Percentiles rank a stretch among this genome's conserved stretches.
phyloP scores from a whole-genome alignment of 768 basidiomycete genomes.

The Tylopilus rubrobrunneus region DNA sequence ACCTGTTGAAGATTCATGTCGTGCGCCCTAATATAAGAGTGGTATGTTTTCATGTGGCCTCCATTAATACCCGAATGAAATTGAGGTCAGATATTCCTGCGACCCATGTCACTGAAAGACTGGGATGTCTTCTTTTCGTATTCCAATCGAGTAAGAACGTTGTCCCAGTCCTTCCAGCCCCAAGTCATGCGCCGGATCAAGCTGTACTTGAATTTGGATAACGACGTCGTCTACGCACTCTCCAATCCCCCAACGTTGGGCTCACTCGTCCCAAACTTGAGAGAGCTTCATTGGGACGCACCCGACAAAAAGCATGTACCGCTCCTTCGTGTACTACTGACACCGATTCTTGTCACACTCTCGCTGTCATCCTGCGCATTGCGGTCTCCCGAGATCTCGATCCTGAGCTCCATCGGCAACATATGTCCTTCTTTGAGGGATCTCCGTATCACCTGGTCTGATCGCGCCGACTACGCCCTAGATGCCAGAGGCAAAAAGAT shows the following conservation, averaged over 20 bases:
- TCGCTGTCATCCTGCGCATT: no score
- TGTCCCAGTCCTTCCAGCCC: no score
- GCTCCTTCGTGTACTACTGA: conserved; percentile 20
- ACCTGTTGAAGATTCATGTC: conserved; percentile 26
- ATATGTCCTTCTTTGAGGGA: conserved; percentile 19
- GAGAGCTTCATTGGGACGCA: conserved; percentile 17
- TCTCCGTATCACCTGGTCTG: neutral
- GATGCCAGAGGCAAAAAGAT: conserved; percentile 17
- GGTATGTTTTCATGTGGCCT: no score
- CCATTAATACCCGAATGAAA: no score
- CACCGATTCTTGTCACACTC: conserved; percentile 19
- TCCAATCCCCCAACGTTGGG: conserved; percentile 20
- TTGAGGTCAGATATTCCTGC: no score
- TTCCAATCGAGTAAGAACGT: no score
- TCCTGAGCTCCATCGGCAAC: conserved; percentile 20
- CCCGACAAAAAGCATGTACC: conserved; percentile 15
- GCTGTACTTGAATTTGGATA: no score
- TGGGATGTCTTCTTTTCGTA: no score
- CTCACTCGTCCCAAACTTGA: no score
- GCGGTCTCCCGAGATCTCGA: no score
- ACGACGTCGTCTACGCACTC: conserved; percentile 24
- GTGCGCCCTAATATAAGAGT: neutral
- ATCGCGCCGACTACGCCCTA: neutral
- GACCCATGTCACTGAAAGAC: no score
- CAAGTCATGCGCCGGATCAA: no score